Evolutionary conservation across 2,329 filamentous ascomycete genomes (phyloP), one percentile per base, ranked within the genome.

Genomic region (Aspergillus costaricaensis): DNA sequence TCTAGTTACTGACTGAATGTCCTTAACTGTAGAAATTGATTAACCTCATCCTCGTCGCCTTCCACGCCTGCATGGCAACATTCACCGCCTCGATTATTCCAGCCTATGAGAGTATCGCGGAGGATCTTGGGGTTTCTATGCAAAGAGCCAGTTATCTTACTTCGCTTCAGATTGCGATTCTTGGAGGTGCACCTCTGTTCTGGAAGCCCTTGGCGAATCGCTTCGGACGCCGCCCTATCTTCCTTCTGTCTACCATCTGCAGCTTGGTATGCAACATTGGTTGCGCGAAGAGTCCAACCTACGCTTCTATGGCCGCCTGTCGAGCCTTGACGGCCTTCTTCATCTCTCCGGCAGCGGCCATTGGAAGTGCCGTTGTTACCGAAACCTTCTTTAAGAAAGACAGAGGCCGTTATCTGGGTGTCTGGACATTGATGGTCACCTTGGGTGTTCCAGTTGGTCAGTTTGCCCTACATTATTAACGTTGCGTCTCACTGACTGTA

Each of bases 311-410:
- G 77, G 80, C 77, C 1, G 74, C 79, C 1, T 85, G 82, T 61
- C 76, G 32, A 12, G 44, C 81, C 15, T 74, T 86, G 21, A 77
- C 77, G 5, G 76, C 81, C 0, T 85, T 85, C 67, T 85, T 85
- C 70, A 85, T 86, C 63, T 79, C 76, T 12, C 84, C 84, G 1
- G 80, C 83, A 0, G 76, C 75, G 59, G 79, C 81, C 0, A 83
- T 86, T 54, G 84, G 84, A 15, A 85, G 82, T 66, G 84, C 78
- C 0, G 82, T 86, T 6, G 84, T 86, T 3, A 80, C 81, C 10
- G 84, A 86, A 65, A 84, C 81, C 0, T 86, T 84, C 62, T 86
- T 86, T 72, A 82, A 81, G 67, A 79, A 79, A 32, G 81, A 86
- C 49, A 74, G 84, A 21, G 84, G 78, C 5, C 77, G 76, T 49